Base-by-base conservation (phyloP, 805 yeast species). In the Suhomyces kilbournensis region DNA sequence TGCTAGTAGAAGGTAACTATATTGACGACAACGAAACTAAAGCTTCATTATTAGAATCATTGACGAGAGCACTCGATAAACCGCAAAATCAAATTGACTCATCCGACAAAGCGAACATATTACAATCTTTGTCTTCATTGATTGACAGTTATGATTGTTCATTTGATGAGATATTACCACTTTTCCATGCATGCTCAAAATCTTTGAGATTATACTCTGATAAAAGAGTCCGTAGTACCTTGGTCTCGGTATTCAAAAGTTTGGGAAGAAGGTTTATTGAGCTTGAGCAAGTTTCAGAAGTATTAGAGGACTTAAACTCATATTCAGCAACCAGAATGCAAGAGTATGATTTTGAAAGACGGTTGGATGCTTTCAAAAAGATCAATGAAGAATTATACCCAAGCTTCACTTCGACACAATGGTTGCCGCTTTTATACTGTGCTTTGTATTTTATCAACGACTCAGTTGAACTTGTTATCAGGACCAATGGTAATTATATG, bases 351-450 rank as follows among this genome's bases (percentile, higher is more conserved):
- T 93, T 85, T 66, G 93, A 84, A 53, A 79, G 80, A 50, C 78
- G 96, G 54, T 71, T 93, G 45, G 72, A 76, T 3, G 89, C 93
- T 0, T 93, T 82, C 66, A 81, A 82, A 50, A 63, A 61, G 15
- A 75, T 93, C 48, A 88, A 83, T 59, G 94, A 89, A 54, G 66
- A 65, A 1, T 57, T 70, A 3, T 88, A 78, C 62, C 9, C 48
- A 5, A 53, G 62, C 0, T 68, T 88, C 2, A 63, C 80, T 0
- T 72, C 80, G 0, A 43, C 68, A 2, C 90, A 90, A 60, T 94
- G 98, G 98, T 57, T 81, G 8, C 97, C 97, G 2, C 61, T 94
- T 3, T 52, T 94, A 19, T 80, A 86, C 64, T 81, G 84, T 50
- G 76, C 84, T 52, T 74, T 94, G 39, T 90, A 72, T 62, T 88